Conservation (phyloP, 2,329 filamentous ascomycete species). For the Cladosporium colombiae region DNA sequence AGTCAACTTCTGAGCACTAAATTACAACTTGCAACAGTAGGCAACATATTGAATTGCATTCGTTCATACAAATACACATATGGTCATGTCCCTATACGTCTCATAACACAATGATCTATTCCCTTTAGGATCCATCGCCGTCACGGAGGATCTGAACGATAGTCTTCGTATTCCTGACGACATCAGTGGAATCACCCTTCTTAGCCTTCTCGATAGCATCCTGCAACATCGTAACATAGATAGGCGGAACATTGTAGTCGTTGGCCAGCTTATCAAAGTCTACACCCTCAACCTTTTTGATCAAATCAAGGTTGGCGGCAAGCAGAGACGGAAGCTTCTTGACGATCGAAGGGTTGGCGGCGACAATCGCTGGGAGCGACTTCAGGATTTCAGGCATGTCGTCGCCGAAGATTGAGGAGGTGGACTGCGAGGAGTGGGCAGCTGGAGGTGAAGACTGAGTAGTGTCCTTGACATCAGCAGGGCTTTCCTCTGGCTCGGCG, state of each 20-base stretch:
- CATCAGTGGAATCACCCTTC: background rate
- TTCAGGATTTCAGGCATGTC: background rate
- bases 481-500: background rate
- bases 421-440: background rate
- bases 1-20: background rate
- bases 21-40: background rate
- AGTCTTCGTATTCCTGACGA: background rate
- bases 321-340: background rate
- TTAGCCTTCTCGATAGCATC: background rate
- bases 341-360: constrained; percentile 1
- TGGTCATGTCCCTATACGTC: background rate
- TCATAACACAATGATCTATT: background rate
- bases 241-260: background rate
- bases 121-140: background rate
- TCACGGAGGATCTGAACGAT: background rate
- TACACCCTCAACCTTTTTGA: background rate
- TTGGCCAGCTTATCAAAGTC: background rate
- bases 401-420: background rate
- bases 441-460: background rate
- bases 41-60: background rate
- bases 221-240: background rate
- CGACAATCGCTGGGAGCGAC: background rate
- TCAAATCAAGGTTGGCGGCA: background rate
- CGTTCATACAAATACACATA: background rate
- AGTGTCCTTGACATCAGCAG: background rate